Conservation (phyloP, 2,329 filamentous ascomycete species). For the Grosmannia huntii region DNA sequence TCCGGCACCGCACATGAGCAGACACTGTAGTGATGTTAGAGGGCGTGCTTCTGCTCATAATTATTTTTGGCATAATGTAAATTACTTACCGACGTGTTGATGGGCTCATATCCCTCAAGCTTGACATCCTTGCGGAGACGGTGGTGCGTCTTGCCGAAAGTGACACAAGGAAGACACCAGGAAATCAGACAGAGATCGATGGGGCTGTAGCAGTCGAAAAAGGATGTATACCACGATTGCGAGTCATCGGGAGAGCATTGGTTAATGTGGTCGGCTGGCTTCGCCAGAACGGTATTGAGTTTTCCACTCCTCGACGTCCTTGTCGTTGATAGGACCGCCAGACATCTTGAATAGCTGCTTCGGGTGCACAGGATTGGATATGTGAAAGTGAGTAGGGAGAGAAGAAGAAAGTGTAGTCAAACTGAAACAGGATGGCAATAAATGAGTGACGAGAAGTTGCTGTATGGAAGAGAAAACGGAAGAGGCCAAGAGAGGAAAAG, state of each 20-base stretch:
- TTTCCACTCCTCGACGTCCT: conserved; percentile 32
- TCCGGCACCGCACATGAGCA: conserved; percentile 27
- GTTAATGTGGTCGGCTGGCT: conserved; percentile 28
- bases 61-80: no score
- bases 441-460: background rate
- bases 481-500: background rate
- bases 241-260: conserved; percentile 25
- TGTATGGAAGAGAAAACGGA: background rate
- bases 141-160: conserved; percentile 36
- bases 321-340: conserved; percentile 25
- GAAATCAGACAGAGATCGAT: conserved; percentile 31
- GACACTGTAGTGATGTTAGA: conserved; percentile 21
- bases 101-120: conserved; percentile 30
- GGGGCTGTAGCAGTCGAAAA: conserved; percentile 33
- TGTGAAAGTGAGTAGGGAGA: background rate
- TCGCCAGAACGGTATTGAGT: conserved; percentile 29
- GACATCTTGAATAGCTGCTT: conserved; percentile 5
- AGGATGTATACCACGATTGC: conserved; percentile 25
- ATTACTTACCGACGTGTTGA: conserved; percentile 31
- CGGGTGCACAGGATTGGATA: background rate
- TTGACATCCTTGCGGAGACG: conserved; percentile 26
- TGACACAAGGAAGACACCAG: conserved; percentile 33
- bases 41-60: no score
- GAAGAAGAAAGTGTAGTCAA: background rate
- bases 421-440: background rate